These are phyloP conservation scores for Leccinum boreale DNA, from an alignment of 768 basidiomycete species.

Conservation along the genomic window DNA sequence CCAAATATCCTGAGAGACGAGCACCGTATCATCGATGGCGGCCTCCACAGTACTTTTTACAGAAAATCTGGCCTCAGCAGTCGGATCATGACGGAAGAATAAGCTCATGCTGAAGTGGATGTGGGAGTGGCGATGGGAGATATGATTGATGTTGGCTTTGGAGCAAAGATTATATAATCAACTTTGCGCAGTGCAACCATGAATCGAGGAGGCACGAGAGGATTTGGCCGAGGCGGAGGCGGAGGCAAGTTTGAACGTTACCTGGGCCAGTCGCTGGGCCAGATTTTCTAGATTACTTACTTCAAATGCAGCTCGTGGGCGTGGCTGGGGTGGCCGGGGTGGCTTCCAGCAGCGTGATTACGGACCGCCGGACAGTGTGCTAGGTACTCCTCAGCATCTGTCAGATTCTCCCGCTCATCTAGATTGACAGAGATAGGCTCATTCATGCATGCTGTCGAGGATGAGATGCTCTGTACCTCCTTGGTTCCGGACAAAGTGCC, in stretches of 20 bases:
- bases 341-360: constrained; percentile 68
- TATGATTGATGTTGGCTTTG: not conserved
- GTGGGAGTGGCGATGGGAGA: not conserved
- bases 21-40: constrained; percentile 23
- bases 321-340: constrained; percentile 68
- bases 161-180: constrained; percentile 24
- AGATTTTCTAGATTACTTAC: not conserved
- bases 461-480: constrained; percentile 95
- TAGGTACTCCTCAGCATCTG: constrained; percentile 43
- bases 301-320: constrained; percentile 47
- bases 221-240: constrained; percentile 57
- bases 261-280: not conserved
- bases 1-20: constrained; percentile 36
- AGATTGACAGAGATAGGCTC: constrained; percentile 76
- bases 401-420: constrained; percentile 3
- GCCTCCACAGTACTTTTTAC: constrained; percentile 10
- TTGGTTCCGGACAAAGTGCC: constrained; percentile 87
- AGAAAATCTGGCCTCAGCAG: constrained; percentile 27
- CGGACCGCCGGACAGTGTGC: constrained; percentile 77
- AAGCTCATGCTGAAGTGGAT: constrained; percentile 31
- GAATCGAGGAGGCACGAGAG: constrained; percentile 53
- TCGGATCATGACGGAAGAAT: constrained; percentile 30
- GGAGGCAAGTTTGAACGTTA: constrained; percentile 35
- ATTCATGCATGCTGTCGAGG: constrained; percentile 94
- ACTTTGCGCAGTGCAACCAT: constrained; percentile 26